phyloP scores from a whole-genome alignment of 345 rosid genomes.

The Schrenkiella parvula region DNA sequence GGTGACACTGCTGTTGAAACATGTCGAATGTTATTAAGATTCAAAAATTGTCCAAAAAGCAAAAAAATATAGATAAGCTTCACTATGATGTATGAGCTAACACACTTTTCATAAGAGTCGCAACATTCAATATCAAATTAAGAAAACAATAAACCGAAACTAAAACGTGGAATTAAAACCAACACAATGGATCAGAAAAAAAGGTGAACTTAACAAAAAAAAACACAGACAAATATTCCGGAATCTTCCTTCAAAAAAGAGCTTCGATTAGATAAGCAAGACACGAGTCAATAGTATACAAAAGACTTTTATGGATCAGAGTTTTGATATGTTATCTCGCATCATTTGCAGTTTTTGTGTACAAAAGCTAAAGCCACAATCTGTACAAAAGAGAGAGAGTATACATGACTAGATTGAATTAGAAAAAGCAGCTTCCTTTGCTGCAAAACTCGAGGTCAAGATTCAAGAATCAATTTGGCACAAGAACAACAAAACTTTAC shows the following conservation, averaged over 20 bases:
- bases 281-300: background rate
- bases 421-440: background rate
- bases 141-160: background rate
- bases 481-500: background rate
- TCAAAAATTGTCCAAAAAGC: background rate
- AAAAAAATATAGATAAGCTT: background rate
- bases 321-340: background rate
- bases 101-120: background rate
- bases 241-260: background rate
- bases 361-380: background rate
- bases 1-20: background rate
- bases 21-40: background rate
- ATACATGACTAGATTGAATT: background rate
- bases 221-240: background rate
- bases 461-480: background rate
- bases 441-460: background rate
- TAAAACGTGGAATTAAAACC: background rate
- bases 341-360: background rate
- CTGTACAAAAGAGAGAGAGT: background rate
- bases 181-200: background rate
- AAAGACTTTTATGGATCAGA: background rate
- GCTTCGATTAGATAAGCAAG: background rate
- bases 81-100: background rate
- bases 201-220: background rate
- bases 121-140: background rate